A percentile compares a stretch with the other conserved stretches of the same genome.
Evolutionary conservation across 129 eudicot genomes (phyloP).

Genomic region (Smallanthus sonchifolius): DNA sequence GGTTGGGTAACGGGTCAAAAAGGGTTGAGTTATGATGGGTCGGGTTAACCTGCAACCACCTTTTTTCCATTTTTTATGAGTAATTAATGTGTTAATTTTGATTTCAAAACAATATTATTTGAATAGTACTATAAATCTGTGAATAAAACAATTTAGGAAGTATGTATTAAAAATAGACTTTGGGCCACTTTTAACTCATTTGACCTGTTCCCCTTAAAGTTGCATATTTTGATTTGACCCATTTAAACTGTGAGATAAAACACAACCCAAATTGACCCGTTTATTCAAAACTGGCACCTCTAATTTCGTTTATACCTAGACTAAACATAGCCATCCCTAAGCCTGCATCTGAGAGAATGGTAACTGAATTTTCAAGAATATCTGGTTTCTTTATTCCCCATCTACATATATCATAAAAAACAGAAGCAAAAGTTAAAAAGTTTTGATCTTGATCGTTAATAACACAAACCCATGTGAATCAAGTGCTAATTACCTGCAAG

Average conservation of each 20-base stretch:
- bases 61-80: not conserved
- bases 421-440: not conserved
- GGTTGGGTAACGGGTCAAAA: not conserved
- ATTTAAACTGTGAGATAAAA: not conserved
- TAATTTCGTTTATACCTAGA: slow-evolving; percentile 33
- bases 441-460: not conserved
- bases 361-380: slow-evolving; percentile 52
- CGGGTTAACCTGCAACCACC: not conserved
- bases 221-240: not conserved
- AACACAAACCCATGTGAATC: not conserved
- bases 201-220: not conserved
- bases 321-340: slow-evolving; percentile 74
- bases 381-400: slow-evolving; percentile 57
- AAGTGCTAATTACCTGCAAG: slow-evolving; percentile 38
- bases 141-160: not conserved
- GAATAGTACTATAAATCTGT: not conserved
- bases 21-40: not conserved
- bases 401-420: slow-evolving; percentile 19
- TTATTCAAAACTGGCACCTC: not conserved
- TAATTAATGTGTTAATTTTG: not conserved
- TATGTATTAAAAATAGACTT: not conserved
- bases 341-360: slow-evolving; percentile 57
- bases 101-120: not conserved
- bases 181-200: not conserved
- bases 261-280: not conserved